Evolutionary conservation across 140 eudicot genomes (phyloP), one percentile per base, ranked within the genome.

Genomic region (Senecio squalidus): DNA sequence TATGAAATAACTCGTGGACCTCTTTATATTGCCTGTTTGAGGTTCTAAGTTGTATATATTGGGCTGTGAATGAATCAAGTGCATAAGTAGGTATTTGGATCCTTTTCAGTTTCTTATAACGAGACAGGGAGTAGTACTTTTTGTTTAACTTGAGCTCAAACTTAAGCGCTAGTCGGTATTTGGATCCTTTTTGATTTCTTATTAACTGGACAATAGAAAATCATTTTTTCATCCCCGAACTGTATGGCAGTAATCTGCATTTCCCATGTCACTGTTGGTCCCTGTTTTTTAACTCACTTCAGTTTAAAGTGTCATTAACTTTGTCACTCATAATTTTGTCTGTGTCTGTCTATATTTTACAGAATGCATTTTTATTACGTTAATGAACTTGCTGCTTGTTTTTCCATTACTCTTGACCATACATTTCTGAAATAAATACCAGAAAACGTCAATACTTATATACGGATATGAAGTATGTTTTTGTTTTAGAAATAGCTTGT

Each of bases 371-470:
- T 20, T 39, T 31, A 38, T n/a, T 24, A 40, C 7, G 65, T 10
- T 40, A 29, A n/a, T 43, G 66, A 43, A 53, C 51, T 38, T 44
- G 41, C 43, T 60, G 44, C 20, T 3, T 43, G 38, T 44, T 60
- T 43, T 27, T 2, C 58, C 10, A 30, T 36, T 36, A 8, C 13
- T 36, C n/a, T n/a, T n/a, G n/a, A n/a, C n/a, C n/a, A 10, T 44
- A 26, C 17, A 26, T 16, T 27, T 44, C 18, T 60, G 17, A 60
- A 25, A 6, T 29, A 27, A 18, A 21, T 43, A 17, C 10, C 29
- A 60, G 43, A 28, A 53, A 55, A 29, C 40, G 10, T 15, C 43
- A 55, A 60, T 18, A 43, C 41, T 16, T 26, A 22, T 16, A 61
- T 61, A 34, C 34, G 15, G 55, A n/a, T 20, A n/a, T 15, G 6